phyloP scores from a whole-genome alignment of 768 basidiomycete genomes.

The Tylopilus rubrobrunneus region DNA sequence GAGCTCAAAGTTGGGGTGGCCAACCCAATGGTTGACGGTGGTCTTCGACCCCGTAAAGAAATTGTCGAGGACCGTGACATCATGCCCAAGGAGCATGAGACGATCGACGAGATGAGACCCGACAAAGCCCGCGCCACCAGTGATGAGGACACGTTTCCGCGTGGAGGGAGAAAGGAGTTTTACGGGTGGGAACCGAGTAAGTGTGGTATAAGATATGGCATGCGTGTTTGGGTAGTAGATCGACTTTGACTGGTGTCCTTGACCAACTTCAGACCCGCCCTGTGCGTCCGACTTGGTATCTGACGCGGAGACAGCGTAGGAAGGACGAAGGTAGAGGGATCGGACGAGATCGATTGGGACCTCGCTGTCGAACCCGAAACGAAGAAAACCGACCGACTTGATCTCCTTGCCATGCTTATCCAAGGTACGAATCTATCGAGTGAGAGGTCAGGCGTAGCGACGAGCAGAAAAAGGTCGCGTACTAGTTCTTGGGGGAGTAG shows the following conservation, averaged over 20 bases:
- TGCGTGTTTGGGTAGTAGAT: constrained; percentile 78
- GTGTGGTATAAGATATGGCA: constrained; percentile 88
- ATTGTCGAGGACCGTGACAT: constrained; percentile 96
- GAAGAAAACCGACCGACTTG: constrained; percentile 73
- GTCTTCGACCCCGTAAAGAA: constrained; percentile 99
- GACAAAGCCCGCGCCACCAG: constrained; percentile 98
- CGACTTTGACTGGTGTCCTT: constrained; percentile 76
- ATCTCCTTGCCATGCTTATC: constrained; percentile 78
- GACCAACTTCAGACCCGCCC: constrained; percentile 38
- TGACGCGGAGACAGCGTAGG: constrained; percentile 55
- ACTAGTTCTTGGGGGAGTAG: constrained; percentile 20
- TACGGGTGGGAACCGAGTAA: constrained; percentile 91
- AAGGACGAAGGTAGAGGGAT: constrained; percentile 82
- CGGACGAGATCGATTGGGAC: constrained; percentile 78
- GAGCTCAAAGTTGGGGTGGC: constrained; percentile 98
- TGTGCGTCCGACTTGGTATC: constrained; percentile 36
- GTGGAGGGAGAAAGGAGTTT: constrained; percentile 71
- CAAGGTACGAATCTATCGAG: constrained; percentile 51
- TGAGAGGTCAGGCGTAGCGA: constrained; percentile 5
- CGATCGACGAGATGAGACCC: constrained; percentile 98
- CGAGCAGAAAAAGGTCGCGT: background rate
- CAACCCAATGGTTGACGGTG: constrained; percentile 94
- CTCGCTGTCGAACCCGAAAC: constrained; percentile 88
- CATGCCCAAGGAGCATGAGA: constrained; percentile 96
- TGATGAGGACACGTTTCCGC: constrained; percentile 90